Conservation (phyloP, 768 basidiomycete genomes). For the Galerina marginata region DNA sequence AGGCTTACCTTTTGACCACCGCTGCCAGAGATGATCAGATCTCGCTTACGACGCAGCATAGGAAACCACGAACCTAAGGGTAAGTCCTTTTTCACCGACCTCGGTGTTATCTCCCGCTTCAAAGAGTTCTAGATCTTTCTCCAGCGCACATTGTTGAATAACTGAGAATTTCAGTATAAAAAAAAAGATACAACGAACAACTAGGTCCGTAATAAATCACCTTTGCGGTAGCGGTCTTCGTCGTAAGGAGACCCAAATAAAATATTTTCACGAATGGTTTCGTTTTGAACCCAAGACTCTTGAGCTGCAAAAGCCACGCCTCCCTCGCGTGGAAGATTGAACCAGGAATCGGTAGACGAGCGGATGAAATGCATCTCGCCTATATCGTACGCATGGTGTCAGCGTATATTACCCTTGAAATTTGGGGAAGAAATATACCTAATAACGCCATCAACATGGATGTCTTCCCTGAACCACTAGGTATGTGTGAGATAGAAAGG, state of each 20-base stretch:
- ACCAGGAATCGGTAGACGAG: conserved; percentile 56
- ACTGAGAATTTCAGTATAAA: background rate
- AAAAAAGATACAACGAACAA: background rate
- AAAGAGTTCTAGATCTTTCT: conserved; percentile 5
- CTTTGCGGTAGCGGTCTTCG: conserved; percentile 30
- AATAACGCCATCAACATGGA: background rate
- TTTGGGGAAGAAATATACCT: background rate
- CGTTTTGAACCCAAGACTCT: conserved; percentile 82
- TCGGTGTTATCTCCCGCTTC: conserved; percentile 10
- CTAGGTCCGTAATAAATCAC: background rate
- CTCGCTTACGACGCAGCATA: background rate
- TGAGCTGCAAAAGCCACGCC: conserved; percentile 46
- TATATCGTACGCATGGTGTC: conserved; percentile 11
- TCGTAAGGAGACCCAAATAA: conserved; percentile 40
- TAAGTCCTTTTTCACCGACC: conserved; percentile 10
- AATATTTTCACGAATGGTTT: conserved; percentile 78
- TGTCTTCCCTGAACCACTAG: background rate
- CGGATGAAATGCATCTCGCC: conserved; percentile 70
- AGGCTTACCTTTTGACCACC: conserved; percentile 44
- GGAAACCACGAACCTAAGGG: conserved; percentile 1
- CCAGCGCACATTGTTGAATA: background rate
- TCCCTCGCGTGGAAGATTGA: conserved; percentile 62
- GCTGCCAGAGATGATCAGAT: conserved; percentile 13
- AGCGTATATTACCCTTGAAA: background rate
- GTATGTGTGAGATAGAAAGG: background rate